phyloP scores from a whole-genome alignment of 2,329 filamentous ascomycete genomes.

The Colletotrichum tanaceti region DNA sequence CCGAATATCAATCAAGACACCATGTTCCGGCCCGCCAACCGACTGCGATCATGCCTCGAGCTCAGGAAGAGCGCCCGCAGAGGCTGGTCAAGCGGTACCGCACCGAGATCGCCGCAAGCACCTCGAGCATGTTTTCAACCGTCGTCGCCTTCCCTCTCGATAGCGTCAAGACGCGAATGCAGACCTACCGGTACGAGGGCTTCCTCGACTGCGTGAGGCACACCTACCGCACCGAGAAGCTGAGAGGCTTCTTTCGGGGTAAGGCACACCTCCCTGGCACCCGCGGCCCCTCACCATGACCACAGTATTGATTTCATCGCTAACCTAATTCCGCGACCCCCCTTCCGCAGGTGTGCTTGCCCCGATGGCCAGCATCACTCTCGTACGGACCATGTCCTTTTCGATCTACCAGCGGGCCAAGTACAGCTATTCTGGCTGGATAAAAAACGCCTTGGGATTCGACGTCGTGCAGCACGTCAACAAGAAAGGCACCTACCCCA shows the following conservation, averaged over 20 bases:
- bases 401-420: conserved; percentile 84
- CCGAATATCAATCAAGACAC: conserved; percentile 55
- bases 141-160: conserved; percentile 86
- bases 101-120: conserved; percentile 82
- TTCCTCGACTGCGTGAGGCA: conserved; percentile 79
- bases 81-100: conserved; percentile 80
- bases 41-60: conserved; percentile 57
- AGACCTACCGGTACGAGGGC: conserved; percentile 83
- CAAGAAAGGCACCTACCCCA: conserved; percentile 76
- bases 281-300: conserved; percentile 24
- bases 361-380: conserved; percentile 81
- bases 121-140: conserved; percentile 82
- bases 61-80: conserved; percentile 44
- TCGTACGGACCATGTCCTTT: conserved; percentile 82
- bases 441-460: conserved; percentile 73
- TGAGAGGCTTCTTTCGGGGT: conserved; percentile 85
- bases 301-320: conserved; percentile 43
- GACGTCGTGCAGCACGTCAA: conserved; percentile 81
- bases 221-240: conserved; percentile 80
- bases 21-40: conserved; percentile 57
- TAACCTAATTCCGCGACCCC: conserved; percentile 33
- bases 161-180: conserved; percentile 90
- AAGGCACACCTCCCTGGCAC: conserved; percentile 44
- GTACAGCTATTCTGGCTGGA: conserved; percentile 76
- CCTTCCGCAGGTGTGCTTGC: conserved; percentile 74